Evolutionary conservation across 441 rosid species (phyloP).

Genomic region (Jatropha podagrica): DNA sequence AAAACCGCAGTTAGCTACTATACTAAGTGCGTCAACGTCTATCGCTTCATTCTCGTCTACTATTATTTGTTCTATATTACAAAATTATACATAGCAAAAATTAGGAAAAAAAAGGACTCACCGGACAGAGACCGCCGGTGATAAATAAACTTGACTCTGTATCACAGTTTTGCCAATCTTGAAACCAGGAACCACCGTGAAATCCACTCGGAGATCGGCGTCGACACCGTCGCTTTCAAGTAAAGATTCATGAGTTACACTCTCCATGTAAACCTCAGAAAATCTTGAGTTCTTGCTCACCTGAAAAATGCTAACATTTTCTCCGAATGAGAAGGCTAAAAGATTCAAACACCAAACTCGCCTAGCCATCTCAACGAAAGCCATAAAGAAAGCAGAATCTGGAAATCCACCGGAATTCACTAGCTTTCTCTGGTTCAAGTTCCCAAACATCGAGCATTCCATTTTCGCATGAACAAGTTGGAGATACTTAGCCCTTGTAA

Average conservation of each 20-base stretch:
- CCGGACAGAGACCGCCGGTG: constrained; percentile 47
- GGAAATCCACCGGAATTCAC: constrained; percentile 65
- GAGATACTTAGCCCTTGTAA: constrained; percentile 63
- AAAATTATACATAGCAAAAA: constrained; percentile 9
- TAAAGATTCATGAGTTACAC: constrained; percentile 52
- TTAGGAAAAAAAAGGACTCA: background rate
- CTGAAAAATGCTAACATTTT: constrained; percentile 63
- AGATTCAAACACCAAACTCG: constrained; percentile 81
- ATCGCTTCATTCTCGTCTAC: background rate
- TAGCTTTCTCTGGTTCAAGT: constrained; percentile 54
- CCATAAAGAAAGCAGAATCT: constrained; percentile 51
- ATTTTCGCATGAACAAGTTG: constrained; percentile 73
- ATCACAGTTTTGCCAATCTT: constrained; percentile 63
- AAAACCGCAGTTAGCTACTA: constrained; percentile 5
- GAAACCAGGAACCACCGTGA: constrained; percentile 88
- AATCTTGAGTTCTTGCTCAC: constrained; percentile 57
- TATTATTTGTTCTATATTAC: constrained; percentile 16
- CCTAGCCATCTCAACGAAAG: constrained; percentile 80
- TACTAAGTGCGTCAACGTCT: background rate
- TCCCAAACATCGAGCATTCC: constrained; percentile 78
- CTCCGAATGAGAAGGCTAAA: constrained; percentile 68
- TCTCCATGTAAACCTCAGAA: constrained; percentile 87
- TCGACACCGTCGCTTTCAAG: constrained; percentile 25
- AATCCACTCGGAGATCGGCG: constrained; percentile 62
- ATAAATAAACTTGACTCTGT: constrained; percentile 76